Evolutionary conservation across 345 rosid species (phyloP).

Genomic region (Lenwebbia sp.): DNA sequence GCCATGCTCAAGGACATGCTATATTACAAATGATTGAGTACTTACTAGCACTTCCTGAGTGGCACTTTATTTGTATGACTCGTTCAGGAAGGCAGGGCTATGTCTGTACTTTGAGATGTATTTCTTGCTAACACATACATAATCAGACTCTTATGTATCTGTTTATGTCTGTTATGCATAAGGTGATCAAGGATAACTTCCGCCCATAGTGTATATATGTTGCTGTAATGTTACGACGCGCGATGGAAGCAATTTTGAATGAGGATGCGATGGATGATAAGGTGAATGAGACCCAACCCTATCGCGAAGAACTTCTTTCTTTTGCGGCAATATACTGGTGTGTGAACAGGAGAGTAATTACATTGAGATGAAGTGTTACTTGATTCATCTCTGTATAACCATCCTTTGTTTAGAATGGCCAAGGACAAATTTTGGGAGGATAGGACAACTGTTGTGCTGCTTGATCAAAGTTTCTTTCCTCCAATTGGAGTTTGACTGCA

Average conservation of each 20-base stretch:
- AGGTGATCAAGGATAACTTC: neutral
- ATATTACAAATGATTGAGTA: neutral
- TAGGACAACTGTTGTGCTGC: neutral
- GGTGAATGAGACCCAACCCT: too few species aligned
- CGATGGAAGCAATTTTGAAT: constrained; percentile 84
- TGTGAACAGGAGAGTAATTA: neutral
- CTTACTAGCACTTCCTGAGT: neutral
- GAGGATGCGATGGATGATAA: constrained; percentile 91
- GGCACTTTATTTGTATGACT: neutral
- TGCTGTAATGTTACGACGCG: constrained; percentile 85
- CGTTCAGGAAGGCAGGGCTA: constrained; percentile 54
- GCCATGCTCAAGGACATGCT: neutral
- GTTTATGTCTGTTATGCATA: constrained; percentile 10
- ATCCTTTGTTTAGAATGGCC: neutral
- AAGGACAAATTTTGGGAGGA: neutral
- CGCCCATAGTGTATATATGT: constrained; percentile 86
- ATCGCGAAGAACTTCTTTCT: neutral
- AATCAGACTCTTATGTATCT: too few species aligned
- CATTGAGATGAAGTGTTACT: neutral
- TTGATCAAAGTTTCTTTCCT: neutral
- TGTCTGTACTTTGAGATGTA: constrained; percentile 46
- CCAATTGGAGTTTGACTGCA: neutral
- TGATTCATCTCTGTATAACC: too few species aligned
- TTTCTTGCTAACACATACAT: constrained; percentile 47
- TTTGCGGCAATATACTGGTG: neutral